phyloP scores from a whole-genome alignment of 1,139 yeast species.

The Candida sp. region DNA sequence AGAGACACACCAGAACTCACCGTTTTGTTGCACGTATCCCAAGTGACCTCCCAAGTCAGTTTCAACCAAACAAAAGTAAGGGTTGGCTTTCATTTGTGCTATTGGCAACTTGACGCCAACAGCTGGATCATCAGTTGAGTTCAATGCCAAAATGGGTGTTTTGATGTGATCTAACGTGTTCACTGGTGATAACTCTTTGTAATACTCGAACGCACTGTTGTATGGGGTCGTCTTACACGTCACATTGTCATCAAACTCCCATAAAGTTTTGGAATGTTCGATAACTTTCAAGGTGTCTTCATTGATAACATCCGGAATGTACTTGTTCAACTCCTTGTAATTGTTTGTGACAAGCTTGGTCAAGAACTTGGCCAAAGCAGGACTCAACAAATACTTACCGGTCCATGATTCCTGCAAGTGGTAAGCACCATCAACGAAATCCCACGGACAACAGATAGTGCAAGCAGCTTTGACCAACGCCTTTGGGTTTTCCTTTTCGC shows the following conservation, averaged over 20 bases:
- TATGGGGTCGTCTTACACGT: conserved; percentile 83
- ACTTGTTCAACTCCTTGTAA: conserved; percentile 50
- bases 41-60: conserved; percentile 64
- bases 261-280: conserved; percentile 38
- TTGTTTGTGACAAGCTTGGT: conserved; percentile 67
- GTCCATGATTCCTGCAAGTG: conserved; percentile 57
- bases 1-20: conserved; percentile 76
- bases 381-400: conserved; percentile 66
- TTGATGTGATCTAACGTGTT: conserved; percentile 56
- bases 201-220: conserved; percentile 72
- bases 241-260: conserved; percentile 70
- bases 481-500: conserved; percentile 20
- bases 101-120: conserved; percentile 53
- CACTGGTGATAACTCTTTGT: conserved; percentile 69
- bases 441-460: conserved; percentile 86
- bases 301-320: conserved; percentile 35
- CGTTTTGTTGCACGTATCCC: conserved; percentile 59
- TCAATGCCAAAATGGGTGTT: conserved; percentile 71
- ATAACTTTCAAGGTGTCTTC: conserved; percentile 36
- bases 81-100: conserved; percentile 29
- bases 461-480: conserved; percentile 64
- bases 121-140: conserved; percentile 86
- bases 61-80: conserved; percentile 39
- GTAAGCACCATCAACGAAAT: conserved; percentile 61
- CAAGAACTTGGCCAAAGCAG: conserved; percentile 70